Evolutionary conservation across 768 basidiomycete species (phyloP), one percentile per base, ranked within the genome.

Genomic region (Hygrophorus pudorinus): DNA sequence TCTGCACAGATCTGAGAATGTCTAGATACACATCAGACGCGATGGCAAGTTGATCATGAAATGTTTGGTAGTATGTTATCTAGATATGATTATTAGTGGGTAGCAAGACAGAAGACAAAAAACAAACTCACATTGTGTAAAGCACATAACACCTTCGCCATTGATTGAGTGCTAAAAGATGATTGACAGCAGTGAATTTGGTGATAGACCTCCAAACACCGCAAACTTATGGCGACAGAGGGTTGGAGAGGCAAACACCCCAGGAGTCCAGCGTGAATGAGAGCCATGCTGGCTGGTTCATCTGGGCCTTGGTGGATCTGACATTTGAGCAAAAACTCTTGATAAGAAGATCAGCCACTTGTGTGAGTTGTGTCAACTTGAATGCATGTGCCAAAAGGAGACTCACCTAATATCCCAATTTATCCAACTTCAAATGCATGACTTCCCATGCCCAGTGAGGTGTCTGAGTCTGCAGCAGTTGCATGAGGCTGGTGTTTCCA

Each of bases 21-120:
- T 42, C 18, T 8, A 70, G 57, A 46, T 66, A 71, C 0, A 59
- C 37, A 41, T 70, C 65, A 42, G 62, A 67, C 9, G 64, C 51
- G 18, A 59, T 51, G 1, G 59, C 52, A 18, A 72, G 51, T 13
- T 53, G 41, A 1, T 37, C 46, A 4, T 58, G 52, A 41, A 52
- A 55, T 2, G 28, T 36, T 6, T 44, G 51, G 7, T 38, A 46
- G 42, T 61, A 67, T 3, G 60, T 51, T 0, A 57, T 49, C 59
- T 65, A 35, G 4, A 33, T 21, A 41, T 17, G 30, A 18, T 16
- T 13, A 32, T 42, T n/a, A 46, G 38, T 36, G 14, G 20, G 41
- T 38, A 38, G 30, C 40, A n/a, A n/a, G n/a, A n/a, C n/a, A 33
- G 29, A 31, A 14, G 13, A 24, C 5, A 40, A 24, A 28, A 24